Percentiles rank a stretch among this genome's conserved stretches.
These are phyloP conservation scores for Fusarium sp. DNA, from an alignment of 2,329 filamentous ascomycete species.

Conservation along the genomic window DNA sequence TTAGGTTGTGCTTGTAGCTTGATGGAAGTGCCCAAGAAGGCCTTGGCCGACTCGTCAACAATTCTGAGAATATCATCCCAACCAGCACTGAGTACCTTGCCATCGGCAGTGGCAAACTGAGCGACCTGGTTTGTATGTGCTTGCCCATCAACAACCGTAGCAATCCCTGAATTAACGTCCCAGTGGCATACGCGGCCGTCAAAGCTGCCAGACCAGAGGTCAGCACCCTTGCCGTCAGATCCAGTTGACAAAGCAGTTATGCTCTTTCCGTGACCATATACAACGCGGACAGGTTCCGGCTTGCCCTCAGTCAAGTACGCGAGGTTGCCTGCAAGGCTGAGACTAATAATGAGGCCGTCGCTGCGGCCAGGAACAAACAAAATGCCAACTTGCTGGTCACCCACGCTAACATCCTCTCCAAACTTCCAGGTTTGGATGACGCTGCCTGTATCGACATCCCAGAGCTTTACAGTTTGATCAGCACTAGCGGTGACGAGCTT, in stretches of 20 bases:
- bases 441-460: constrained; percentile 85
- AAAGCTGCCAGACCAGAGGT: constrained; percentile 88
- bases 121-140: constrained; percentile 86
- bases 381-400: constrained; percentile 92
- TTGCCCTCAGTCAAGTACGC: constrained; percentile 84
- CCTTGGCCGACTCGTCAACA: constrained; percentile 76
- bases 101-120: constrained; percentile 70
- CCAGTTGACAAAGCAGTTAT: constrained; percentile 73
- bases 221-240: constrained; percentile 63
- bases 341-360: constrained; percentile 88
- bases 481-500: constrained; percentile 90
- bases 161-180: constrained; percentile 76
- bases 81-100: constrained; percentile 81
- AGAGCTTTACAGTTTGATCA: constrained; percentile 93
- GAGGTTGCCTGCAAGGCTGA: constrained; percentile 87
- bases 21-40: constrained; percentile 73
- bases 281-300: constrained; percentile 71
- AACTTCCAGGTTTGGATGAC: constrained; percentile 84
- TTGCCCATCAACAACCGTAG: constrained; percentile 78
- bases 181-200: constrained; percentile 88
- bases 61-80: constrained; percentile 93
- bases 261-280: constrained; percentile 90
- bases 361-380: constrained; percentile 84
- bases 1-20: constrained; percentile 84
- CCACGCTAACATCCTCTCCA: constrained; percentile 78